Base-by-base conservation (phyloP, 345 rosid genomes). In the Citropsis articulata region DNA sequence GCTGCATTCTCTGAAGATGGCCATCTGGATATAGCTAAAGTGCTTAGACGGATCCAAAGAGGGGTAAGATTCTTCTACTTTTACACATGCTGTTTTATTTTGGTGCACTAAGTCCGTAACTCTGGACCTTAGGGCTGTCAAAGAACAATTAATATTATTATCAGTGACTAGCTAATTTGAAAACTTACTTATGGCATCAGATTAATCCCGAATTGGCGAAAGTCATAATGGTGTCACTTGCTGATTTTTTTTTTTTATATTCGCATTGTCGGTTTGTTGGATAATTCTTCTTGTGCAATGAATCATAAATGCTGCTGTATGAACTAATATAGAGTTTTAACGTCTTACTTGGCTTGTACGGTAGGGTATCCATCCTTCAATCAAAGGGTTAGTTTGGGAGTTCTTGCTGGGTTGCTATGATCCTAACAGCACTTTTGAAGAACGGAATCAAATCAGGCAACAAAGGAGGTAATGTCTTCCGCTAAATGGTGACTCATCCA, bases 301-400 rank as follows among this genome's bases (percentile, higher is more conserved):
- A 28, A 62, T 45, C 31, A 0, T 45, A 31, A 31, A 45, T 13
- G 64, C 16, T 60, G 25, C 1, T n/a, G 31, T 25, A 25, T 25
- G 12, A 69, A 69, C 6, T 8, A 22, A 28, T 21, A 16, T n/a
- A 64, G 70, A 69, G 6, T 61, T 63, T 60, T 73, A 25, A 40
- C 66, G 75, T 73, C 48, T 80, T 70, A 55, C 60, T 73, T 82
- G 73, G 75, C 80, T 84, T 87, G 67, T 69, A 74, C 80, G 60
- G 38, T 75, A 95, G 99, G 99, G 99, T 59, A 86, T 96, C 78
- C 99, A 94, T 84, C 99, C 99, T 45, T 86, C 95, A n/a, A 88
- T 96, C 83, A 94, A 90, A 87, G 97, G 95, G 60, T 82, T 81
- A 63, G 98, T 91, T 45, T 96, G 97, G 98, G 99, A 96, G 89